Evolutionary conservation across 352 stramenopile species (phyloP).

Genomic region (Phytophthora megakarya): DNA sequence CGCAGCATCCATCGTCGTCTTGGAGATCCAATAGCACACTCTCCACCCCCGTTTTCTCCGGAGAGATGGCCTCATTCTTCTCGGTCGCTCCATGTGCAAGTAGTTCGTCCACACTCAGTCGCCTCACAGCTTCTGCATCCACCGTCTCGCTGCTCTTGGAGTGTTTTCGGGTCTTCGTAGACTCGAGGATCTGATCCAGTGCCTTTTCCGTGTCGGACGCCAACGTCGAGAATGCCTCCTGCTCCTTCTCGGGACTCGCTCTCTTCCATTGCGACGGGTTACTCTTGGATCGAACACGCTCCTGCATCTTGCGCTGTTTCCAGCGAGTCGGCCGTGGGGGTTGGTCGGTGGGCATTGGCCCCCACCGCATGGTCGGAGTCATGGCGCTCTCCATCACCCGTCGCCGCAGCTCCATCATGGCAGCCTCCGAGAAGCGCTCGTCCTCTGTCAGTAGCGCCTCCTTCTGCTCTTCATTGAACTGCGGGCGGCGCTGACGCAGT

Average conservation of each 20-base stretch:
- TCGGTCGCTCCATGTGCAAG: conserved; percentile 30
- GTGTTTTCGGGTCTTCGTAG: conserved; percentile 22
- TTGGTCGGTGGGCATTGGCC: conserved; percentile 32
- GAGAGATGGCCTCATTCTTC: conserved; percentile 31
- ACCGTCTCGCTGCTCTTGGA: conserved; percentile 33
- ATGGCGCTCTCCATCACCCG: conserved; percentile 55
- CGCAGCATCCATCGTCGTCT: conserved; percentile 31
- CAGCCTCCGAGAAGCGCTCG: conserved; percentile 52
- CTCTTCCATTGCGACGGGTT: conserved; percentile 22
- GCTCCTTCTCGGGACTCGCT: conserved; percentile 23
- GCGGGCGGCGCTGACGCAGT: conserved; percentile 41
- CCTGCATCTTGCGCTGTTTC: conserved; percentile 50
- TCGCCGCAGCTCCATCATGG: conserved; percentile 72
- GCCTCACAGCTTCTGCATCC: conserved; percentile 48
- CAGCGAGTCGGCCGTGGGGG: conserved; percentile 38
- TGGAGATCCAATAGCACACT: conserved; percentile 36
- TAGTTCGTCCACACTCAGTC: conserved; percentile 64
- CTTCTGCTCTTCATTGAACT: conserved; percentile 80
- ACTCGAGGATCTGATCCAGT: conserved; percentile 52
- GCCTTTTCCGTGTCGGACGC: conserved; percentile 56
- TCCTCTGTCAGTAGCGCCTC: conserved; percentile 65
- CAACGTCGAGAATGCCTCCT: conserved; percentile 37
- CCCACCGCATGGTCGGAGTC: conserved; percentile 17
- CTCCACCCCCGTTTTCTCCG: conserved; percentile 45
- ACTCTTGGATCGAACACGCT: conserved; percentile 30